Base-by-base conservation (phyloP, 441 rosid species). In the Viola pubescens region DNA sequence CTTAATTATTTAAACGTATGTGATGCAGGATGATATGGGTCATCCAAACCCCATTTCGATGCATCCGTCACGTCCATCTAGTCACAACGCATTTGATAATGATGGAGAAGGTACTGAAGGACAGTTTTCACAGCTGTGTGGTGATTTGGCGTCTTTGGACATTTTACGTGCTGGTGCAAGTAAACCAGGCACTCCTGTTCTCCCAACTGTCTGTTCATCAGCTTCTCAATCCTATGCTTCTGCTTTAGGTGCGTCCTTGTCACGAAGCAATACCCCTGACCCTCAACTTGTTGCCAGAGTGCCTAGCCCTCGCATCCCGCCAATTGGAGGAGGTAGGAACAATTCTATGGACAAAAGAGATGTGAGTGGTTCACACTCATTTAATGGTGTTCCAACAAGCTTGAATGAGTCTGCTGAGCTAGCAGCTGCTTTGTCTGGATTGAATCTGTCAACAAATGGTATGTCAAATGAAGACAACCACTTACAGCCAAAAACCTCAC, bases 231-330 rank as follows among this genome's bases (percentile, higher is more conserved):
- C 94, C 40, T 90, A 90, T 70, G 97, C 96, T 63, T 84, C 94
- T 70, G 97, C 74, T 51, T 74, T 94, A 0, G 95, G 97, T 42
- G 58, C 86, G 63, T 77, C 97, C 19, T 60, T 94, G 73, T 94
- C 98, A 8, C 73, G 97, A 65, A 85, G 84, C 53, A 78, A 78
- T 14, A 94, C 97, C 40, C 96, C 98, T 56, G 98, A 94, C 78
- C 87, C 95, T 1, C 96, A 90, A 69, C 77, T 74, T 61, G 70
- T 84, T 45, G 94, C 79, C 42, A 80, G 92, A 77, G 84, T 80
- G 63, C 94, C 97, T 44, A 92, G 97, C 73, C 98, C 97, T 52
- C 79, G 97, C 61, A 78, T 73, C 39, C 79, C 92, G 14, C 96
- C 96, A 39, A 92, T 89, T 66, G 98, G 97, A 12, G 82, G 80